Base-by-base conservation (phyloP, 2,329 filamentous ascomycete species). In the Paraconiothyrium sp. region DNA sequence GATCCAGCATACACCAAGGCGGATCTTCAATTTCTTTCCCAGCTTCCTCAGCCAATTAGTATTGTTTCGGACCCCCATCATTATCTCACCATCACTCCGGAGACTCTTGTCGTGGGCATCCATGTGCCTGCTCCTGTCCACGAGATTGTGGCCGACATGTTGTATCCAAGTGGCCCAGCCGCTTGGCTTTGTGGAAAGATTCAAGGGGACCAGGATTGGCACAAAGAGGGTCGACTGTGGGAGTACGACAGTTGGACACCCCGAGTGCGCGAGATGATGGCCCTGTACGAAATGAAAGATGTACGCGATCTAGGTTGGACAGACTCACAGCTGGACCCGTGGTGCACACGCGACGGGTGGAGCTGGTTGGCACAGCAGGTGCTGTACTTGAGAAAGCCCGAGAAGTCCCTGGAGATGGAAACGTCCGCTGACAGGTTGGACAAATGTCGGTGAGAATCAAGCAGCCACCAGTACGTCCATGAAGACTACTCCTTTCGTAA, bases 41-140 rank as follows among this genome's bases (percentile, higher is more conserved):
- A 47, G 1, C 41, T 66, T 20, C 24, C 54, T 8, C 61, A 54
- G 4, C 57, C 57, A 7, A 60, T 62, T 2, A 57, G 37, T 14
- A 32, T 66, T 1, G 59, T 62, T n/a, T 57, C 59, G 1, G 51
- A 58, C 16, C 63, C 61, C 1, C 51, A 64, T 41, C 48, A 64
- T 20, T 62, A 60, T 43, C 55, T 62, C 50, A 20, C 54, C 16
- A 62, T 67, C 20, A 58, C 34, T 1, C 32, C 59, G 4, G 47
- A 54, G 32, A 64, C 63, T 5, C 51, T 64, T 1, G 46, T 62
- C 1, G 27, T 67, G 0, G 20, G 10, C 9, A 35, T 61, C 13
- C 61, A 49, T 1, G 1, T 10, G 0, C 22, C 14, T 5, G 10
- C 56, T 8, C 57, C 57, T 0, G 24, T 47, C 9, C 46, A 39